Evolutionary conservation across 306 rosid species (phyloP).

Genomic region (Ormosia emarginata): DNA sequence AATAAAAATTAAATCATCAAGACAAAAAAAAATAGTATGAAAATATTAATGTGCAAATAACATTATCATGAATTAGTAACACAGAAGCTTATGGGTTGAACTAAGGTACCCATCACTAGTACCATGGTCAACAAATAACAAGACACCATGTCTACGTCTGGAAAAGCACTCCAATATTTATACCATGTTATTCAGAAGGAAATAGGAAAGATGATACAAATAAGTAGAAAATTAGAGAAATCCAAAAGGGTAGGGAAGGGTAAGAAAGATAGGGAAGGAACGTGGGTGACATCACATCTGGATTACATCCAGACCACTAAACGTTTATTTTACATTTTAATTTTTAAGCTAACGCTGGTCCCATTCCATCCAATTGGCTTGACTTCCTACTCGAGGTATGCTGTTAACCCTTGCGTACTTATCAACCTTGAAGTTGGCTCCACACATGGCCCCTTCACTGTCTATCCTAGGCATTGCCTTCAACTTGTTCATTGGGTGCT

Average conservation of each 20-base stretch:
- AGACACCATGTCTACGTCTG: background rate
- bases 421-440: constrained; percentile 91
- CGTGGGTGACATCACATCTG: background rate
- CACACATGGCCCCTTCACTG: constrained; percentile 93
- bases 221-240: background rate
- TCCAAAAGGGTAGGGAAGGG: background rate
- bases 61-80: background rate
- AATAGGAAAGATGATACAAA: background rate
- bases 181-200: background rate
- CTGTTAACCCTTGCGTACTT: constrained; percentile 71
- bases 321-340: background rate
- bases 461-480: constrained; percentile 95
- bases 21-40: too few relatives aligned
- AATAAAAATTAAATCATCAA: too few relatives aligned
- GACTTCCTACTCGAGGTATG: constrained; percentile 88
- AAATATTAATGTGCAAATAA: too few relatives aligned
- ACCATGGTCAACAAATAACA: background rate
- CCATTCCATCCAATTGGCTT: constrained; percentile 77
- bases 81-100: background rate
- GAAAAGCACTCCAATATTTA: background rate
- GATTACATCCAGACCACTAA: too few relatives aligned
- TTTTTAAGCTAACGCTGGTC: constrained; percentile 33
- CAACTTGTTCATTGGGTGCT: constrained; percentile 94
- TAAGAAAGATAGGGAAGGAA: background rate
- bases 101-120: background rate